Evolutionary conservation across 805 yeast species (phyloP), one percentile per base, ranked within the genome.

Genomic region (Candida sanyiensis): DNA sequence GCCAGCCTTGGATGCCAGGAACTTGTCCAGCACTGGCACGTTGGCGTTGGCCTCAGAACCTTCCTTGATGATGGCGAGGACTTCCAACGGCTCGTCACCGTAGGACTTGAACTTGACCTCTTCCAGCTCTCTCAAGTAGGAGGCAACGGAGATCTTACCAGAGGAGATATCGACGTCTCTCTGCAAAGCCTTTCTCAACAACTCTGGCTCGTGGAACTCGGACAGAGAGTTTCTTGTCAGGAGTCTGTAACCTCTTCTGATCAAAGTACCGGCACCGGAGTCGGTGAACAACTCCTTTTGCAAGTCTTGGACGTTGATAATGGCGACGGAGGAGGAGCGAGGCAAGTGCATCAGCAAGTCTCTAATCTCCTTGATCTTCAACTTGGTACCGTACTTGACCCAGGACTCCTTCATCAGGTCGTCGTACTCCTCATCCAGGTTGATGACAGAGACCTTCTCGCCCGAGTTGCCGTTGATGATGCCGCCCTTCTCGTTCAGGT

Each of bases 341-440:
- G 99, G 99, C 60, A 93, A 73, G 59, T 83, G 89, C 66, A 85
- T 90, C 58, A 93, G 75, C 58, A 93, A 73, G 56, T 93, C 98
- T 63, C 86, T 88, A 63, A 93, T 93, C 66, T 93, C 97, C 63
- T 83, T 89, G 61, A 93, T 90, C 70, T 93, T 93, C 61, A 93
- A 74, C 67, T 93, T 93, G 44, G 99, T 93, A 51, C 99, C 99
- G 63, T 90, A 93, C 63, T 93, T 90, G 52, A 93, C 97, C 99
- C 99, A 93, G 22, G 93, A 75, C 65, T 93, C 88, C 61, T 88
- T 83, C 78, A 93, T 69, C 54, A 93, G 70, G 37, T 75, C 84
- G 28, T 89, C 96, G 58, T 83, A 93, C 67, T 93, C 97, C 67
- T 93, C 97, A 59, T 93, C 98, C 56, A 93, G 73, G 62, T 93